Percentiles rank a stretch among this genome's conserved stretches.
Conservation (phyloP, 208 protist genomes). For the Wallacemonas collosoma region DNA sequence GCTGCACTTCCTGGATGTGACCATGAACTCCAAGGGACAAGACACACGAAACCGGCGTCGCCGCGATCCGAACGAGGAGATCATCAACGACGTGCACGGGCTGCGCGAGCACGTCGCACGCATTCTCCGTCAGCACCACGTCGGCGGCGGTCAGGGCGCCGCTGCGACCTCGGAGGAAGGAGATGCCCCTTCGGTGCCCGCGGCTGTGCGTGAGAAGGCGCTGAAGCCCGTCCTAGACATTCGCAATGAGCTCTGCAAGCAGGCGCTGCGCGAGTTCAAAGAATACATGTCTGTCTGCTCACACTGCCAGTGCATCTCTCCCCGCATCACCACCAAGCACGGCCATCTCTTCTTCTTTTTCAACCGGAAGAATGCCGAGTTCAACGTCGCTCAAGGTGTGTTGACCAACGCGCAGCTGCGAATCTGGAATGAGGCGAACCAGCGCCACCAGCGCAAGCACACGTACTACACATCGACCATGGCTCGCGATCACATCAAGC, state of each 20-base stretch:
- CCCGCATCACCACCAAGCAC: constrained; percentile 71
- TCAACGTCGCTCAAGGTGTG: constrained; percentile 57
- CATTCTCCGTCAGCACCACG: constrained; percentile 39
- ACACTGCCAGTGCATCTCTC: constrained; percentile 78
- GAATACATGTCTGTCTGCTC: constrained; percentile 65
- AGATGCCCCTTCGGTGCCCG: neutral
- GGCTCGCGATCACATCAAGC: constrained; percentile 79
- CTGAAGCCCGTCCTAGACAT: constrained; percentile 60
- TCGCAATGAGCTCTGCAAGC: constrained; percentile 70
- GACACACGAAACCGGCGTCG: constrained; percentile 43
- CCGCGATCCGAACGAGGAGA: constrained; percentile 65
- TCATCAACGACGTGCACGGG: constrained; percentile 62
- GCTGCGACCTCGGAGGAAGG: neutral
- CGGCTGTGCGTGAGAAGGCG: neutral
- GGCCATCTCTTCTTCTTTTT: constrained; percentile 89
- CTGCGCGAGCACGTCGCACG: constrained; percentile 66
- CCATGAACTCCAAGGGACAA: constrained; percentile 60
- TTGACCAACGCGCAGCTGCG: constrained; percentile 59
- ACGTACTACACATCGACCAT: constrained; percentile 69
- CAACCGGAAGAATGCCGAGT: constrained; percentile 53
- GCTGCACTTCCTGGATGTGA: constrained; percentile 76
- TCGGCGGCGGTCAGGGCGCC: neutral
- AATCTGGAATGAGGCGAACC: constrained; percentile 69
- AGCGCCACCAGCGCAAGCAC: constrained; percentile 58
- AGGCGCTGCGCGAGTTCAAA: constrained; percentile 66